These are phyloP conservation scores for Cylindrodendrum hubeiense DNA, from an alignment of 2,329 filamentous ascomycete genomes.

Conservation along the genomic window DNA sequence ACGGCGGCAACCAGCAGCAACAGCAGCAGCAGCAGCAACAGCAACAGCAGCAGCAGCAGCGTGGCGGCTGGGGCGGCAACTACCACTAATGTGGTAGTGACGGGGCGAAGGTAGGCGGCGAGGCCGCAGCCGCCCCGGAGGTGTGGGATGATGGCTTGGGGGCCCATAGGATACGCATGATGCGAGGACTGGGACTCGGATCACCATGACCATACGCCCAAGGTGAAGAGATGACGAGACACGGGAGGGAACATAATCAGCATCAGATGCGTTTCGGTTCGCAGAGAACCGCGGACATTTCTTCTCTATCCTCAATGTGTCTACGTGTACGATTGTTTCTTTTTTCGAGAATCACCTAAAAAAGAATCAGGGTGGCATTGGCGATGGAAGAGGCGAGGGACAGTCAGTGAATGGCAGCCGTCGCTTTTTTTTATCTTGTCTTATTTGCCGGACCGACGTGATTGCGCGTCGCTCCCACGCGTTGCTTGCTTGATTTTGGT, in stretches of 20 bases:
- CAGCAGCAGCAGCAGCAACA: constrained; percentile 53
- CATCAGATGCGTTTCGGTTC: constrained; percentile 44
- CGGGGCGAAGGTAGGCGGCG: constrained; percentile 42
- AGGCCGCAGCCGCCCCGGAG: constrained; percentile 3
- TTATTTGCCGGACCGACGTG: constrained; percentile 38
- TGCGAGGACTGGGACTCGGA: constrained; percentile 10
- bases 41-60: constrained; percentile 57
- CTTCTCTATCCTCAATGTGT: constrained; percentile 45
- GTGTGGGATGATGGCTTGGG: constrained; percentile 1
- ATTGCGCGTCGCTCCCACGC: constrained; percentile 43
- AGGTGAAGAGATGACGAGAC: constrained; percentile 34
- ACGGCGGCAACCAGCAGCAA: constrained; percentile 50
- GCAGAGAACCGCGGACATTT: constrained; percentile 42
- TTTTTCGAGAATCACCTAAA: constrained; percentile 49
- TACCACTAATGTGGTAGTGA: constrained; percentile 61
- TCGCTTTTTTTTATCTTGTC: constrained; percentile 37
- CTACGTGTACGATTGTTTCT: constrained; percentile 55
- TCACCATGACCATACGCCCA: not conserved
- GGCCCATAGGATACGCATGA: constrained; percentile 8
- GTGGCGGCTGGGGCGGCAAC: constrained; percentile 71
- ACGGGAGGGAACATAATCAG: constrained; percentile 48
- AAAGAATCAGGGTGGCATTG: constrained; percentile 47
- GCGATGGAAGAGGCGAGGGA: constrained; percentile 27
- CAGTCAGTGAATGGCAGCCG: constrained; percentile 10
- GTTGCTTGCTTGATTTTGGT: constrained; percentile 46